These are phyloP conservation scores for Penicillium griseofulvum DNA, from an alignment of 2,329 filamentous ascomycete species.

Conservation along the genomic window DNA sequence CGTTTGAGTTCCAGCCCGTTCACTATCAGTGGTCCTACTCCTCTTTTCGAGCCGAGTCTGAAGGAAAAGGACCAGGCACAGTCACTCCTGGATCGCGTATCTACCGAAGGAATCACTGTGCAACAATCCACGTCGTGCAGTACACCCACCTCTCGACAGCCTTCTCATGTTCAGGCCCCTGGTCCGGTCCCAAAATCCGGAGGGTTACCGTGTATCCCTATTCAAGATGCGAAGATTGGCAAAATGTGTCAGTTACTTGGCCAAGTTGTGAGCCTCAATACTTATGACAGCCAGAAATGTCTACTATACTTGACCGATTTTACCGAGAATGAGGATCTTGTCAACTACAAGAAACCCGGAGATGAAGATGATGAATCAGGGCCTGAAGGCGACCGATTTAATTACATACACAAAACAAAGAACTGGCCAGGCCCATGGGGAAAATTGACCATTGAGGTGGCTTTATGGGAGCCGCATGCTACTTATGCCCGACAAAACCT, in stretches of 20 bases:
- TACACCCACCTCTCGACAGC: neutral
- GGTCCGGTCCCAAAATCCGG: conserved; percentile 1
- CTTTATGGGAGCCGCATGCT: conserved; percentile 68
- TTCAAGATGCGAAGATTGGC: conserved; percentile 60
- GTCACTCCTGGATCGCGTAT: conserved; percentile 25
- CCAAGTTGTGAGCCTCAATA: conserved; percentile 63
- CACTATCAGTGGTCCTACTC: conserved; percentile 29
- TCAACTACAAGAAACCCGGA: conserved; percentile 45
- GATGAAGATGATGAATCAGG: conserved; percentile 35
- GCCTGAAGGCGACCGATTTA: conserved; percentile 55
- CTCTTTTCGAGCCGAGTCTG: conserved; percentile 25
- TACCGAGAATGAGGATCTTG: conserved; percentile 67
- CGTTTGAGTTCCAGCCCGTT: conserved; percentile 18
- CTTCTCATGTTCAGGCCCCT: conserved; percentile 12
- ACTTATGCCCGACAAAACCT: conserved; percentile 56
- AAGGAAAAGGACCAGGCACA: conserved; percentile 31
- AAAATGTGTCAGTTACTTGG: conserved; percentile 69
- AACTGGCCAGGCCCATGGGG: conserved; percentile 74
- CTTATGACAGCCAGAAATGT: conserved; percentile 46
- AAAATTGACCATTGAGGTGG: conserved; percentile 67
- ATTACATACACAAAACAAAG: conserved; percentile 48
- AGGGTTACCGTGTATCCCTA: conserved; percentile 51
- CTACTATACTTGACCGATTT: conserved; percentile 80
- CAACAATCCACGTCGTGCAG: conserved; percentile 1
- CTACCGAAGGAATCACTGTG: neutral